These are phyloP conservation scores for Hydnomerulius pinastri DNA, from an alignment of 768 basidiomycete species.

Conservation along the genomic window DNA sequence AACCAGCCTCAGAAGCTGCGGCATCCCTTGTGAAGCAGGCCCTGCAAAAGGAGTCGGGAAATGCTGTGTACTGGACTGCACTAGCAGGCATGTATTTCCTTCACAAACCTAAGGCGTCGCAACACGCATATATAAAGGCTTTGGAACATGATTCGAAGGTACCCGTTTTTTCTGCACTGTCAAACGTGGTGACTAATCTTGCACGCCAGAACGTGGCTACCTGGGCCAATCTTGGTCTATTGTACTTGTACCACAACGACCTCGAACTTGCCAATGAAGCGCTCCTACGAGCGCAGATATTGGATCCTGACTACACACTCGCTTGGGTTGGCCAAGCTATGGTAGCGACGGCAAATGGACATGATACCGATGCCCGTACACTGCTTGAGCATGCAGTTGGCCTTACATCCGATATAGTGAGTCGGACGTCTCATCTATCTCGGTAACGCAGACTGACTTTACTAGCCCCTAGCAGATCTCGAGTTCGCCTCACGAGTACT, in stretches of 20 bases:
- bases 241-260: slow-evolving; percentile 83
- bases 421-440: slow-evolving; percentile 23
- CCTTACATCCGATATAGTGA: slow-evolving; percentile 58
- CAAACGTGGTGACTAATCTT: background rate
- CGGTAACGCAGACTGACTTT: slow-evolving; percentile 10
- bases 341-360: slow-evolving; percentile 60
- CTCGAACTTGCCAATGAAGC: slow-evolving; percentile 82
- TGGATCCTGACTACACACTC: slow-evolving; percentile 86
- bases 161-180: slow-evolving; percentile 16
- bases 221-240: slow-evolving; percentile 88
- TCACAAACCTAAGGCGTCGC: slow-evolving; percentile 69
- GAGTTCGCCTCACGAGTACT: slow-evolving; percentile 70
- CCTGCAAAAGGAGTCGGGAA: slow-evolving; percentile 68
- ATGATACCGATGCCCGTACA: slow-evolving; percentile 60
- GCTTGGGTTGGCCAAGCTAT: slow-evolving; percentile 93
- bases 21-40: slow-evolving; percentile 66
- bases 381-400: slow-evolving; percentile 75
- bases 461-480: slow-evolving; percentile 79
- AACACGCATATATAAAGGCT: slow-evolving; percentile 90
- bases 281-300: slow-evolving; percentile 82
- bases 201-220: slow-evolving; percentile 59
- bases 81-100: slow-evolving; percentile 74
- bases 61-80: slow-evolving; percentile 79
- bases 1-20: slow-evolving; percentile 42
- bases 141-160: slow-evolving; percentile 87